A percentile compares a stretch with the other conserved stretches of the same genome.
phyloP scores from a whole-genome alignment of 768 basidiomycete species.

The Gyrodon lividus region DNA sequence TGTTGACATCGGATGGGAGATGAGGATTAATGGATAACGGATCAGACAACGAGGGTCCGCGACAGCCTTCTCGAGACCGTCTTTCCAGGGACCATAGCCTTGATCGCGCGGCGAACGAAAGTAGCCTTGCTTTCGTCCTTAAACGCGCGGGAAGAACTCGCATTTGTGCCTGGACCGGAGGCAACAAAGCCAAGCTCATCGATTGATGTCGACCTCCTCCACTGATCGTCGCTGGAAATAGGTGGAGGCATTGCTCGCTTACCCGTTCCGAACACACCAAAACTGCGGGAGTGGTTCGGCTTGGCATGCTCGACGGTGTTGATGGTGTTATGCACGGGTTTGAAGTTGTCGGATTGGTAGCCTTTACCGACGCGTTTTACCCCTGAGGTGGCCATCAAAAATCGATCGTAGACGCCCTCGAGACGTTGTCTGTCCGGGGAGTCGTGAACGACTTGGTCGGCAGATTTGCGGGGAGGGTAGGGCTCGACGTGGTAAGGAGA shows the following conservation, averaged over 20 bases:
- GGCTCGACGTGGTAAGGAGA: constrained; percentile 67
- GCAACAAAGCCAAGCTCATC: constrained; percentile 66
- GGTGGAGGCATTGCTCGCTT: constrained; percentile 68
- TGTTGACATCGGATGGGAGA: no score
- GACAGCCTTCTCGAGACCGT: constrained; percentile 51
- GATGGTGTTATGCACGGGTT: constrained; percentile 38
- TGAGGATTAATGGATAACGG: background rate
- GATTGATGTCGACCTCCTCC: constrained; percentile 46
- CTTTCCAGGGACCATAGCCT: constrained; percentile 71
- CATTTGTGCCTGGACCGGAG: constrained; percentile 29
- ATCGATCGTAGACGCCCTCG: constrained; percentile 78
- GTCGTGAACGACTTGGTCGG: constrained; percentile 39
- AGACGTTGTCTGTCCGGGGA: constrained; percentile 59
- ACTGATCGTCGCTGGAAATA: constrained; percentile 62
- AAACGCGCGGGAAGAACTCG: constrained; percentile 24
- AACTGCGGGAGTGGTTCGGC: constrained; percentile 20
- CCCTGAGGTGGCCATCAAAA: constrained; percentile 78
- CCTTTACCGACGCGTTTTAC: constrained; percentile 80
- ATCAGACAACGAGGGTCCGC: constrained; percentile 32
- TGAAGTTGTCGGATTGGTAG: constrained; percentile 69
- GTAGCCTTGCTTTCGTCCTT: constrained; percentile 50
- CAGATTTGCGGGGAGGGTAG: constrained; percentile 51
- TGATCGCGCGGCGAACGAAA: constrained; percentile 69
- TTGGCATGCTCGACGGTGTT: constrained; percentile 21
- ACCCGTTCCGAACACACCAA: constrained; percentile 30